These are phyloP conservation scores for Zygosaccharomyces lentus DNA, from an alignment of 805 yeast genomes.

Conservation along the genomic window DNA sequence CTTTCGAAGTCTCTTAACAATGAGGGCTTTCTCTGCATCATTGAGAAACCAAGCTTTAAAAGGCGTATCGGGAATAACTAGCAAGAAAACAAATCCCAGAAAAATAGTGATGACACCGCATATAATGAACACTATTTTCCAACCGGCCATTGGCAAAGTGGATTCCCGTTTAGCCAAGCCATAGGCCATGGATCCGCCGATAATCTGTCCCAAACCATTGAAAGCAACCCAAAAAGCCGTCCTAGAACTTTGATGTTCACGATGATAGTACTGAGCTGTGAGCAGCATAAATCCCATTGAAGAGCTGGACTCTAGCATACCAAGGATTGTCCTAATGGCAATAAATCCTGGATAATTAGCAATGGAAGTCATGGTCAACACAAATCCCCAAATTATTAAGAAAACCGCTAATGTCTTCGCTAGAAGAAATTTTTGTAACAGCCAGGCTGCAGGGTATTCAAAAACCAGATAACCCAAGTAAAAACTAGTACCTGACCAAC, in stretches of 20 bases:
- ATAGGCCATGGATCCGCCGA: constrained; percentile 48
- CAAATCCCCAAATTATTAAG: constrained; percentile 37
- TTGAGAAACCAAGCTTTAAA: constrained; percentile 37
- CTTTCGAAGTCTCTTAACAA: constrained; percentile 41
- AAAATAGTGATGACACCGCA: constrained; percentile 49
- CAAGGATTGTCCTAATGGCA: constrained; percentile 37
- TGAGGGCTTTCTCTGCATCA: constrained; percentile 38
- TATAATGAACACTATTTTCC: constrained; percentile 50
- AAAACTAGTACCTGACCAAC: constrained; percentile 45
- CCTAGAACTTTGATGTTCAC: constrained; percentile 36
- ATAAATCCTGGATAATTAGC: too few relatives aligned
- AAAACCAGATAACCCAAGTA: constrained; percentile 46
- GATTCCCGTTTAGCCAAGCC: constrained; percentile 36
- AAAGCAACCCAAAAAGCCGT: constrained; percentile 41
- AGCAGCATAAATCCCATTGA: constrained; percentile 39
- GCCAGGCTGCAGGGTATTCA: constrained; percentile 41
- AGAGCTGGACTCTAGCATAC: constrained; percentile 43
- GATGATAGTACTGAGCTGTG: constrained; percentile 47
- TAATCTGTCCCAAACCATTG: constrained; percentile 42
- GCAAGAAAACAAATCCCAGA: constrained; percentile 38
- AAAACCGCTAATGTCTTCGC: constrained; percentile 36
- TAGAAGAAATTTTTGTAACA: constrained; percentile 42
- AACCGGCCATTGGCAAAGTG: constrained; percentile 36
- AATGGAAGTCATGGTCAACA: constrained; percentile 19
- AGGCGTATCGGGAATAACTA: constrained; percentile 48